Conservation (phyloP, 257 asterid species). For the Salvia miltiorrhiza region DNA sequence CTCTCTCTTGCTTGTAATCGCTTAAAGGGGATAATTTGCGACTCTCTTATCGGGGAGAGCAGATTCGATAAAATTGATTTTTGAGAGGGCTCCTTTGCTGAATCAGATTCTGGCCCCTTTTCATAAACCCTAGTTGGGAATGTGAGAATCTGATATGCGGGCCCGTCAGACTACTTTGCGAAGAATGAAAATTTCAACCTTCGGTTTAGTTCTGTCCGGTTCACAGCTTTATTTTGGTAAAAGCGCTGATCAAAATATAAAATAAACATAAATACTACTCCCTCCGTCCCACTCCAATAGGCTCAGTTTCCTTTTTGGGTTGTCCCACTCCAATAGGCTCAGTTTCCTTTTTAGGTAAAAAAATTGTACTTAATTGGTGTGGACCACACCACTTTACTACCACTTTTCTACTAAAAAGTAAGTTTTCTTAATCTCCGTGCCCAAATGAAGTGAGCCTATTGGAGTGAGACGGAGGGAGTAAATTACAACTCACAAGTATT, state of each 20-base stretch:
- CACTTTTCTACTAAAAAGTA: too few relatives aligned
- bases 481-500: too few relatives aligned
- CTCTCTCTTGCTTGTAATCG: slow-evolving; percentile 7
- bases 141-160: slow-evolving; percentile 4
- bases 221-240: background rate
- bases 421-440: too few relatives aligned
- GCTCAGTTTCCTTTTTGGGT: too few relatives aligned
- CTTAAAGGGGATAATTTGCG: slow-evolving; percentile 10
- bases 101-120: slow-evolving; percentile 29
- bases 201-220: background rate
- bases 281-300: too few relatives aligned
- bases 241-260: background rate
- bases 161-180: background rate
- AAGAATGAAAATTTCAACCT: background rate
- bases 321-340: too few relatives aligned
- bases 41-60: slow-evolving; percentile 15
- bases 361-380: too few relatives aligned
- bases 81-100: slow-evolving; percentile 22
- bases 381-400: too few relatives aligned
- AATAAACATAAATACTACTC: too few relatives aligned
- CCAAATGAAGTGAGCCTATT: too few relatives aligned
- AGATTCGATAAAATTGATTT: slow-evolving; percentile 22
- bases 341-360: too few relatives aligned
- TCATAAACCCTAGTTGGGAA: slow-evolving; percentile 31
- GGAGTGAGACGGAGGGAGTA: too few relatives aligned